Base-by-base conservation (phyloP, 495 filamentous ascomycete genomes). In the Penicillium tannophilum region DNA sequence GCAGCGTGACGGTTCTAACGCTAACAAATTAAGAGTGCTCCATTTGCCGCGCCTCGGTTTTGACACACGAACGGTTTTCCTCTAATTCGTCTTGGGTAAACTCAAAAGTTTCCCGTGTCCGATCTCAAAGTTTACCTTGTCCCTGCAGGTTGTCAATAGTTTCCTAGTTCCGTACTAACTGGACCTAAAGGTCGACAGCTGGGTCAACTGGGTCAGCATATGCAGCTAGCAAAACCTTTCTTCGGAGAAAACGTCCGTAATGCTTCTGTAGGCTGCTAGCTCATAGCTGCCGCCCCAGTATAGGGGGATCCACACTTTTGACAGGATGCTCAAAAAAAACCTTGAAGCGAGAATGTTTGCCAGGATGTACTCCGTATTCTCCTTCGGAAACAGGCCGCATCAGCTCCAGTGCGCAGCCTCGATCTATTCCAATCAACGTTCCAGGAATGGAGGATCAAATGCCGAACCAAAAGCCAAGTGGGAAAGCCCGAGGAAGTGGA, bases 11-110 rank as follows among this genome's bases (percentile, higher is more conserved):
- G 44, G 62, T 62, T 61, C 61, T 36, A 59, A 66, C 65, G 63
- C 65, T 66, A 68, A 65, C 57, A 62, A 52, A 61, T 68, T 68
- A 70, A 67, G 59, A 61, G 47, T 62, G 52, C 54, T 52, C 62
- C 62, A 63, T 62, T 35, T 49, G 33, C 56, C 45, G 39, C 11
- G 53, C 50, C 12, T 52, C 23, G 12, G 39, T 35, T 56, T 49
- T 67, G 64, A 57, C 60, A 60, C 39, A 48, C 42, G 54, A 58
- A 63, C 57, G 56, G 63, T 56, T 51, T 53, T 44, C 14, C 49
- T 47, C 42, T 44, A 16, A 49, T 45, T 17, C 52, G 47, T 31
- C 23, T 50, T 52, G 16, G 49, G 51, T 41, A 54, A 58, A 55
- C 56, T 47, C 41, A 54, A 54, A 55, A 7, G 5, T 39, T 39